Percentiles rank a stretch among this genome's conserved stretches.
phyloP scores from a whole-genome alignment of 2,329 filamentous ascomycete species.

The Fusarium keratoplasticum region DNA sequence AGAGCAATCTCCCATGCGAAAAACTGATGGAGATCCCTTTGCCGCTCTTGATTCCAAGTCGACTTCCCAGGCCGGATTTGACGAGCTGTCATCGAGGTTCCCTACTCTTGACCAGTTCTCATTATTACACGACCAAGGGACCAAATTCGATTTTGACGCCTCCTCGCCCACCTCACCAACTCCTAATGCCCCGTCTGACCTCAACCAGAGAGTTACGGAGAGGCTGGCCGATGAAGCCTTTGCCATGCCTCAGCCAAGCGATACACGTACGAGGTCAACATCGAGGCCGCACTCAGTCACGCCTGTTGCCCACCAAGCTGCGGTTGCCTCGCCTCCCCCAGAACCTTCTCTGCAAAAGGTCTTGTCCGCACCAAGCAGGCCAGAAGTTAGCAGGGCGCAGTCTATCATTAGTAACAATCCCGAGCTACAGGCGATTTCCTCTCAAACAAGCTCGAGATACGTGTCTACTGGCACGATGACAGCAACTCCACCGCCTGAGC shows the following conservation, averaged over 20 bases:
- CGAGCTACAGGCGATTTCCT: slow-evolving; percentile 69
- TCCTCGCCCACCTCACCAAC: slow-evolving; percentile 60
- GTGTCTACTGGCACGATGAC: slow-evolving; percentile 85
- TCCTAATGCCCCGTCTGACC: slow-evolving; percentile 56
- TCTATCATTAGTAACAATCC: slow-evolving; percentile 73
- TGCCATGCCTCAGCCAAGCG: slow-evolving; percentile 55
- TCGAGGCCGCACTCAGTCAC: slow-evolving; percentile 49
- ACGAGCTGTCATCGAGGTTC: slow-evolving; percentile 88
- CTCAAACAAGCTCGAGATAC: slow-evolving; percentile 54
- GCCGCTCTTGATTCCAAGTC: slow-evolving; percentile 81
- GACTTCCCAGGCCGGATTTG: slow-evolving; percentile 63
- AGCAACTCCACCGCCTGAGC: slow-evolving; percentile 65
- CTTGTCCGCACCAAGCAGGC: slow-evolving; percentile 55
- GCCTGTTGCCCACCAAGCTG: slow-evolving; percentile 40
- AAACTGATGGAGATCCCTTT: slow-evolving; percentile 84
- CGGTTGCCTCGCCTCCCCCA: slow-evolving; percentile 40
- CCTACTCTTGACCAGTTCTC: slow-evolving; percentile 95
- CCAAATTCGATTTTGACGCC: slow-evolving; percentile 87
- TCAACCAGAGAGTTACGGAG: slow-evolving; percentile 77
- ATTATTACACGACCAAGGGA: slow-evolving; percentile 83
- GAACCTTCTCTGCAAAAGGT: slow-evolving; percentile 52
- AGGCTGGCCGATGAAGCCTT: slow-evolving; percentile 89
- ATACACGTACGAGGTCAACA: slow-evolving; percentile 32
- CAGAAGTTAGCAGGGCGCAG: slow-evolving; percentile 69
- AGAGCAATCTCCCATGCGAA: slow-evolving; percentile 72